A percentile compares a stretch with the other conserved stretches of the same genome.
Conservation (phyloP, 306 rosid genomes). For the Echinosophora koreensis region DNA sequence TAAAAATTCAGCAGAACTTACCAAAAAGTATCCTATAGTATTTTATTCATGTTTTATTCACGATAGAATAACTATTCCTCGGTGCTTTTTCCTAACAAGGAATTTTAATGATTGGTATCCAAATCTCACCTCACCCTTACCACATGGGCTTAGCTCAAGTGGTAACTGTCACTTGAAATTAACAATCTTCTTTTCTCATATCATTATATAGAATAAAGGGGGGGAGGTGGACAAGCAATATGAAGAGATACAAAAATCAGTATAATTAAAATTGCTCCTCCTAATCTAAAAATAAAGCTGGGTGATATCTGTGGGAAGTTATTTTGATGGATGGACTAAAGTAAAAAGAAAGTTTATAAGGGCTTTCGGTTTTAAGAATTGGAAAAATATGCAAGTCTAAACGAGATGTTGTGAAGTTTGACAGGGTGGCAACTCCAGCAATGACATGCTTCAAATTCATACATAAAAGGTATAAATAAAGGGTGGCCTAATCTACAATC, state of each 20-base stretch:
- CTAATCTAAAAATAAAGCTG: neutral
- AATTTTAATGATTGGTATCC: neutral
- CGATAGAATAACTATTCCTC: slow-evolving; percentile 14
- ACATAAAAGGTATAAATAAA: neutral
- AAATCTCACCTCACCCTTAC: neutral
- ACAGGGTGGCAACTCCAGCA: slow-evolving; percentile 1
- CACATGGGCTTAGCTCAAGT: neutral
- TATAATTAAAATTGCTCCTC: slow-evolving; percentile 25
- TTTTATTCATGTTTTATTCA: slow-evolving; percentile 14
- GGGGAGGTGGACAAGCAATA: too few relatives aligned
- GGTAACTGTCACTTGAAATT: neutral
- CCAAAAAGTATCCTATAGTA: slow-evolving; percentile 18
- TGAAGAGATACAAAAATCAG: neutral
- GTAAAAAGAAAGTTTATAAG: neutral
- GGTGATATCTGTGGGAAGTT: neutral
- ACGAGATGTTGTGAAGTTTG: neutral
- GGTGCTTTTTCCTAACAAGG: neutral
- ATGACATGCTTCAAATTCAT: slow-evolving; percentile 10
- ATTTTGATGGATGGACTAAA: slow-evolving; percentile 10
- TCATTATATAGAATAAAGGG: too few relatives aligned
- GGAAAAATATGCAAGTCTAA: neutral
- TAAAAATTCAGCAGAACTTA: slow-evolving; percentile 1
- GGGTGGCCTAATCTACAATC: slow-evolving; percentile 9
- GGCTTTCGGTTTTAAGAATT: slow-evolving; percentile 10
- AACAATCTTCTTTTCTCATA: neutral